Base-by-base conservation (phyloP, 2,329 filamentous ascomycete genomes). In the Aspergillus pseudotamarii region DNA sequence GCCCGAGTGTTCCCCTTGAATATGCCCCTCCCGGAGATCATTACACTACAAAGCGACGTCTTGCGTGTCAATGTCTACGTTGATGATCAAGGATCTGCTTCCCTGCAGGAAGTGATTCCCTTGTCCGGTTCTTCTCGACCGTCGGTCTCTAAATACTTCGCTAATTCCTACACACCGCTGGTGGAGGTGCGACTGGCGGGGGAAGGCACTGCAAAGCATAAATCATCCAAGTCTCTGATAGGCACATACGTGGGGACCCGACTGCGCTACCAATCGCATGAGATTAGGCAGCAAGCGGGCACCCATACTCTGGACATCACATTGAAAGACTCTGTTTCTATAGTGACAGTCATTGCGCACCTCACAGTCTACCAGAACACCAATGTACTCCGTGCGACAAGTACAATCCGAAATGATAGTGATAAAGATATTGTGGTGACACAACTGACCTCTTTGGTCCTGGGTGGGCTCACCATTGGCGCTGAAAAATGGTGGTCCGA, bases 141-240 rank as follows among this genome's bases (percentile, higher is more conserved):
- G 4, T 26, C 60, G 6, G 34, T n/a, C 12, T 64, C 59, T 1
- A 62, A 60, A 19, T 62, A 62, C 26, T 63, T 67, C 21, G 1
- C 30, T 14, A 16, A 61, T 28, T 59, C 59, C 5, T 60, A 60
- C 30, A 41, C 61, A 4, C 69, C 71, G 0, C 58, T 75, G 1
- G 62, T 69, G 11, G 67, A 71, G 10, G 59, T 71, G 1, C 69
- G 69, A 8, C 67, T 75, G 1, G 66, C 64, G 1, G 73, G 71
- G 11, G 71, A 74, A 56, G 73, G 72, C 21, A 73, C 66, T 4
- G 34, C 45, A 6, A 65, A 62, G 26, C 58, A 67, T 58, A 73
- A 73, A 58, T 69, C 69, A 0, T 68, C 73, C 46, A 75, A 75
- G 60, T 60, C 65, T 4, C 66, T 73, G n/a, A 66, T 65, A 38